A percentile compares a stretch with the other conserved stretches of the same genome.
Conservation (phyloP, 805 yeast genomes). For the Candida tallmaniae region DNA sequence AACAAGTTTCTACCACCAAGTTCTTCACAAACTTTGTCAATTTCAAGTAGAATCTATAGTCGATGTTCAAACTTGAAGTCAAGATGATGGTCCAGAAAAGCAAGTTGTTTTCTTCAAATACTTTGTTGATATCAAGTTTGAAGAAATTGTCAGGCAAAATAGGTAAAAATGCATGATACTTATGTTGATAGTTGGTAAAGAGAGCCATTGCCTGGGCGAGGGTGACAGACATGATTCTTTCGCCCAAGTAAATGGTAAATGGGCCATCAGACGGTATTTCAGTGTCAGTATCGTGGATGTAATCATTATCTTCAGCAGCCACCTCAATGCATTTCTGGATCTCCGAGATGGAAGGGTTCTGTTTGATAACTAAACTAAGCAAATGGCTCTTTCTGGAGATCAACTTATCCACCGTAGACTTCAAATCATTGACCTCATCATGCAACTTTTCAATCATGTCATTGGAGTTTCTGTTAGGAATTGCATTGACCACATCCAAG, state of each 20-base stretch:
- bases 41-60: constrained; percentile 16
- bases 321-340: constrained; percentile 21
- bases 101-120: constrained; percentile 26
- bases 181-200: constrained; percentile 19
- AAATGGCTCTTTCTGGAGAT: constrained; percentile 17
- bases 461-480: constrained; percentile 42
- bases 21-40: constrained; percentile 30
- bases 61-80: constrained; percentile 26
- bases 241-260: constrained; percentile 5
- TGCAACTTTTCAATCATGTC: constrained; percentile 21
- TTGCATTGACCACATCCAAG: constrained; percentile 47
- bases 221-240: constrained; percentile 2
- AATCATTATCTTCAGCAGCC: constrained; percentile 4
- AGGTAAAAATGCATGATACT: constrained; percentile 30
- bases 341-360: constrained; percentile 18
- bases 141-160: constrained; percentile 25
- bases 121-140: constrained; percentile 13
- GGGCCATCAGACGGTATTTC: constrained; percentile 6
- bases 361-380: constrained; percentile 6
- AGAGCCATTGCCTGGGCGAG: constrained; percentile 4
- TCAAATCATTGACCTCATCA: constrained; percentile 22
- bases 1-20: constrained; percentile 38
- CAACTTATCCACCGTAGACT: constrained; percentile 18
- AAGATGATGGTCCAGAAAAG: constrained; percentile 39
- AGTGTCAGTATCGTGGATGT: not conserved